Base-by-base conservation (phyloP, 2,329 filamentous ascomycete genomes). In the Phoma sp. region DNA sequence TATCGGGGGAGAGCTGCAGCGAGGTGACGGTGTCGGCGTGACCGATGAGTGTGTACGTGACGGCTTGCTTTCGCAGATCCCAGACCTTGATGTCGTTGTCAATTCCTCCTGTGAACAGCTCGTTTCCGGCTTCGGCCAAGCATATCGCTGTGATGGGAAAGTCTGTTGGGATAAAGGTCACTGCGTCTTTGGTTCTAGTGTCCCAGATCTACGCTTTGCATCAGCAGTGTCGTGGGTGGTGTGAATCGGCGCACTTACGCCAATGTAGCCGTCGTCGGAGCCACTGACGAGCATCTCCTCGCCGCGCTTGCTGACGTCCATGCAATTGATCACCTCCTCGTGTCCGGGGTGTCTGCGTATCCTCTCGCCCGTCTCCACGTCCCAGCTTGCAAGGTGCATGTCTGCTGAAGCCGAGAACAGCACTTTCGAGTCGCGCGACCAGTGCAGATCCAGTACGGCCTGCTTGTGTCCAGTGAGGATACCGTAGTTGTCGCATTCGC, bases 71-170 rank as follows among this genome's bases (percentile, higher is more conserved):
- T 63, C 95, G 87, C 70, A 98, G 79, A 76, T 99, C 95, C 94
- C 95, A 99, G 19, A 96, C 93, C 68, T 93, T 92, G 74, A 99
- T 96, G 67, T 96, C 92, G 72, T 98, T 97, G 78, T 98, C 95
- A 65, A 99, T 97, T 21, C 93, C 91, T 41, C 94, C 94, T 6
- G 91, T 90, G 75, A 95, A 99, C 24, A 99, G 86, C 78, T 98
- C 95, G 73, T 96, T 96, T 17, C 95, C 95, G 1, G 94, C 92
- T 74, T 96, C 92, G 0, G 93, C 89, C n/a, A 98, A 81, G 15
- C 92, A 91, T 6, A 98, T 86, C 0, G 94, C 90, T 2, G 95
- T 98, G 52, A 99, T 87, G 1, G 95, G 95, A 57, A 96, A 96
- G 58, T 95, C 89, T 0, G 93, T 96, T 71, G 94, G 87, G 60